Evolutionary conservation across 495 filamentous ascomycete species (phyloP), one percentile per base, ranked within the genome.

Genomic region (Aspergillus bertholletiae): DNA sequence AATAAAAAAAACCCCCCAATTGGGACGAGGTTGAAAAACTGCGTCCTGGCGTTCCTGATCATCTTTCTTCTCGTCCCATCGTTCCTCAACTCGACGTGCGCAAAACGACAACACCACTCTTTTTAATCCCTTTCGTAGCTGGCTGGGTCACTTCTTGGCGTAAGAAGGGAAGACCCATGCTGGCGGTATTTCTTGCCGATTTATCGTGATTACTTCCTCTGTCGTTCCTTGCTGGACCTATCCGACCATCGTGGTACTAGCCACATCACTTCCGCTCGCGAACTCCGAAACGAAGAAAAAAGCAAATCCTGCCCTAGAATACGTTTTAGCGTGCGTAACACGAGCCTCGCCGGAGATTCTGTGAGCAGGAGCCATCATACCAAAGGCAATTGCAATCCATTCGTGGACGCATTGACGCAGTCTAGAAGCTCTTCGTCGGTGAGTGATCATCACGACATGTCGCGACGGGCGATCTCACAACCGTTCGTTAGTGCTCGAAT

Each of bases 341-440:
- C 22, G 27, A 47, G 45, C 23, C 45, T 27, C 23, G 27, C 20
- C 23, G 4, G 18, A 46, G 15, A n/a, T 46, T 7, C 44, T 22
- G 23, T 23, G 43, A 11, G 45, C 11, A 26, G n/a, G 7, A 17
- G 5, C n/a, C 4, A 12, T 47, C 15, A 13, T 47, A 1, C 8
- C 17, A 12, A 18, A 28, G n/a, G n/a, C 24, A 27, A 28, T 47
- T 18, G 22, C 15, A 27, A n/a, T 47, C 41, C 21, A 45, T 45
- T 20, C 4, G 23, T 45, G 20, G 21, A 20, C 45, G 45, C 45
- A 26, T 47, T 47, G 45, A 47, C 45, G 23, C 27, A 12, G 22
- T 47, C 45, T 26, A 47, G 45, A 47, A 47, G 45, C 34, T 37
- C 34, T 37, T 37, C 17, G 34, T 37, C 34, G 34, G 34, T 37